phyloP scores from a whole-genome alignment of 257 asterid genomes.

The Solanum pimpinellifolium region DNA sequence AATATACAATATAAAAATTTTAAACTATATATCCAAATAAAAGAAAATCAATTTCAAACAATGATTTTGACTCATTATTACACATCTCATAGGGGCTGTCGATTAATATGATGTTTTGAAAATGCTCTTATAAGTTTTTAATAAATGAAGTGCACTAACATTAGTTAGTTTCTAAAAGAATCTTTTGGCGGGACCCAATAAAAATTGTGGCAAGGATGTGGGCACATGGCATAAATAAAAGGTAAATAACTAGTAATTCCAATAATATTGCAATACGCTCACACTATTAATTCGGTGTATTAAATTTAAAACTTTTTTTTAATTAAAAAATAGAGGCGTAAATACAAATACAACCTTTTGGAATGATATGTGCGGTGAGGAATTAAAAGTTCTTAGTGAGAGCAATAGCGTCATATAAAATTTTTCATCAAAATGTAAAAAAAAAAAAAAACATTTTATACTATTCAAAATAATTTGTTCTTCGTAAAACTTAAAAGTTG shows the following conservation, averaged over 20 bases:
- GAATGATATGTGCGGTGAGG: not conserved
- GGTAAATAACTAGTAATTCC: not conserved
- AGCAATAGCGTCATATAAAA: not conserved
- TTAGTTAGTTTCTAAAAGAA: not conserved
- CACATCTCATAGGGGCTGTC: not conserved
- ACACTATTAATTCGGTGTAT: not conserved
- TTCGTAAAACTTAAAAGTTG: not conserved
- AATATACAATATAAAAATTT: rapidly evolving
- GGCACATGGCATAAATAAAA: not conserved
- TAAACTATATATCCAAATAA: no score
- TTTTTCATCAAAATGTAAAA: not conserved
- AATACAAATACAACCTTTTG: not conserved
- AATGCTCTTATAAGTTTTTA: not conserved
- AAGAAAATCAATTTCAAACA: no score
- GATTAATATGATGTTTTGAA: not conserved
- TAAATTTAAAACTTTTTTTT: no score
- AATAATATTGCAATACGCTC: not conserved
- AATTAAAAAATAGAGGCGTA: no score
- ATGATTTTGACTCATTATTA: not conserved
- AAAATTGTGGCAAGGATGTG: not conserved
- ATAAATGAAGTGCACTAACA: no score
- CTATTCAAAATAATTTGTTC: not conserved
- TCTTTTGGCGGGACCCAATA: not conserved
- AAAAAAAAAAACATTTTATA: not conserved
- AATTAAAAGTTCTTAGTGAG: not conserved